Evolutionary conservation across 1,284 basidiomycete species (phyloP), one percentile per base, ranked within the genome.

Genomic region (Thelephora terrestris): DNA sequence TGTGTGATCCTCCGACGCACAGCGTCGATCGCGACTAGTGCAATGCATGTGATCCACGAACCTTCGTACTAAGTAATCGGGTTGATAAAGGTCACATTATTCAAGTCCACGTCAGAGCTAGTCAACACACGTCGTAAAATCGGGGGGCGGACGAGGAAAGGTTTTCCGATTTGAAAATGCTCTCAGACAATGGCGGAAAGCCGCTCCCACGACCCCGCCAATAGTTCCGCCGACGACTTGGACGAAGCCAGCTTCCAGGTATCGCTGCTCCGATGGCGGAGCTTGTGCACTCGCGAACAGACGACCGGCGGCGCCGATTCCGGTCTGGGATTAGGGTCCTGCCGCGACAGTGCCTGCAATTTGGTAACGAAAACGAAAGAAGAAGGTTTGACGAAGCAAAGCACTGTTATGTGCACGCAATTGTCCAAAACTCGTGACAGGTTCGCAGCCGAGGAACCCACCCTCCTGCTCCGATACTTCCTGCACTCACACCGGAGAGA

Each of bases 201-300:
- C 17, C 25, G n/a, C 6, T 9, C 12, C 25, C 23, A 40, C 12
- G 12, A 4, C 39, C 10, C 39, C 39, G n/a, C 10, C n/a, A 2
- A n/a, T 12, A 21, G 39, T n/a, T 4, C 39, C 39, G 1, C 21
- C 39, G 25, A 42, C 21, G 12, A 21, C 39, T 23, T 42, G 20
- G 7, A 12, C 39, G 21, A 42, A 12, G 20, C 17, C 39, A n/a
- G n/a, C n/a, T n/a, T n/a, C n/a, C n/a, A 12, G 39, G 39, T 1
- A 21, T 23, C 2, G 46, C 52, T 7, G 51, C 56, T 17, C 55
- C 53, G 53, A 51, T 55, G 1, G 50, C 50, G 7, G 49, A n/a
- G 51, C 49, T 25, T 57, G 56, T 0, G 38, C 45, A 1, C n/a
- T 18, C 2, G 56, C 55, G 23, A 56, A 57, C 7, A 46, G 5